Base-by-base conservation (phyloP, 2,329 filamentous ascomycete genomes). In the Pestalotiopsis sp. region DNA sequence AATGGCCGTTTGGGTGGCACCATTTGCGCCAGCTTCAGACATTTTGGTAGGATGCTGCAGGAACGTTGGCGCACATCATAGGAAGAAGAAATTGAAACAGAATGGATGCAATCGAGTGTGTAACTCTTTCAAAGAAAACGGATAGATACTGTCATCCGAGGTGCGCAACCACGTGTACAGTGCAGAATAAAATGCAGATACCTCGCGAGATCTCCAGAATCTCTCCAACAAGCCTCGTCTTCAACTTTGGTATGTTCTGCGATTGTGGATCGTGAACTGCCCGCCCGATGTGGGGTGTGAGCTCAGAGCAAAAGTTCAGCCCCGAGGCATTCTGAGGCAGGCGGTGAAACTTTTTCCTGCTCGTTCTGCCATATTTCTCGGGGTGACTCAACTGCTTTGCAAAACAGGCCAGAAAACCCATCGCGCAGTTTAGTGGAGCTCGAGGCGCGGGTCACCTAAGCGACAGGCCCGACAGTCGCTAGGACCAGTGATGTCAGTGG, bases 11-110 rank as follows among this genome's bases (percentile, higher is more conserved):
- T 78, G 73, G 64, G 76, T 75, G 68, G 78, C 74, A 73, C 80
- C 80, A 76, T 83, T 82, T 73, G 80, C 77, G 77, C 80, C 80
- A 76, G 79, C 80, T 82, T 86, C 83, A 82, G 83, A 83, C 85
- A 85, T 87, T 75, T 81, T 84, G 77, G 73, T 75, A 74, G 73
- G 77, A 70, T 45, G 57, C 38, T 78, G 78, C 72, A 62, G 74
- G 75, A 61, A 75, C 74, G 73, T 74, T 71, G 73, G 75, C 75
- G 73, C 75, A 79, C 79, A 81, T 81, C 69, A 74, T 79, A 77
- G 68, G 70, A 70, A 68, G 73, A 11, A 31, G 31, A 36, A 39
- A 36, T 39, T 5, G 59, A 2, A n/a, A 36, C 12, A 36, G 59
- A 62, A 39, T 11, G 25, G 14, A n/a, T 9, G 20, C 38, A 64